Evolutionary conservation across 805 yeast species (phyloP), one percentile per base, ranked within the genome.

Genomic region (Cyberlindnera misumaiensis): DNA sequence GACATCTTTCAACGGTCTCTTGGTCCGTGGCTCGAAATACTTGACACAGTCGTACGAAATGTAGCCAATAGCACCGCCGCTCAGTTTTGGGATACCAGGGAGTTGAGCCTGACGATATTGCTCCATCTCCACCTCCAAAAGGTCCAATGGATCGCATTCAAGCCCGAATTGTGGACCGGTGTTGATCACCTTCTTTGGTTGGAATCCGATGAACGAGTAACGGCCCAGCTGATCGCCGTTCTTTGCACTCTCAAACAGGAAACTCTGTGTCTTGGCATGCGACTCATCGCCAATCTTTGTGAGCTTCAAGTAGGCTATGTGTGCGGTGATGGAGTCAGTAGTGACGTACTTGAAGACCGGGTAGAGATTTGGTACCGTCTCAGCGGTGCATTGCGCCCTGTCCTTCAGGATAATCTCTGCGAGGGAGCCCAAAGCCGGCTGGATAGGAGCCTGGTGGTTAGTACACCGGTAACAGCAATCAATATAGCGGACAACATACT

Each of bases 31-130:
- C 64, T 93, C 99, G 50, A 93, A 93, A 62, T 93, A 93, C 58
- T 87, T 84, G 55, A 93, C 83, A 67, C 99, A 93, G 61, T 93
- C 99, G 55, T 93, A 93, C 1, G 97, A 86, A 32, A 93, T 79
- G 58, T 88, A 93, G 2, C 99, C 99, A 39, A 90, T 73, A 5
- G 97, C 97, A 46, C 99, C 99, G 41, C 99, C 98, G 51, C 89
- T 80, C 41, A 88, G 65, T 46, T 73, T 75, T 11, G 96, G 86
- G 35, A 89, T 66, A 30, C 95, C 94, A 0, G 95, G 94, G 36
- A 86, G 64, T 49, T 75, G 78, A 2, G 89, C 86, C 53, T 85
- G 87, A 39, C 68, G 73, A 53, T 73, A 75, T 30, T 68, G 60
- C 9, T 66, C 60, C 65, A 93, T 68, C 57, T 90, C 96, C 32